Percentiles rank a stretch among this genome's conserved stretches.
Evolutionary conservation across 805 yeast species (phyloP).

Genomic region (Nakazawaea ernobii): DNA sequence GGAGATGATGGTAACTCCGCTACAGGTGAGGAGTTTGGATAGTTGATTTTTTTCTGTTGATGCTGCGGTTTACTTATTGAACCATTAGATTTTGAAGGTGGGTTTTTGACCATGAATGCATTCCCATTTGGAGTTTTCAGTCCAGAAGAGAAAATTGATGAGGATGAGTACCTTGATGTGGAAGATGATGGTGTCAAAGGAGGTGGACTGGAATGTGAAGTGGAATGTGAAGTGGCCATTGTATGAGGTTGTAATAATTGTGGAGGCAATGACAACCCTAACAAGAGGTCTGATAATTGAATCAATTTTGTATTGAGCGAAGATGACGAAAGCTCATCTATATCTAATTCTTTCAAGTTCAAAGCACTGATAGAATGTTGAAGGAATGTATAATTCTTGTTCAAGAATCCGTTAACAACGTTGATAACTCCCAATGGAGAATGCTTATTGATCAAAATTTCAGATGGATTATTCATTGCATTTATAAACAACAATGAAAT

Average conservation of each 20-base stretch:
- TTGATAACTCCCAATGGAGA: conserved; percentile 48
- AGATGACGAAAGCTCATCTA: conserved; percentile 1
- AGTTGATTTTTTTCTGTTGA: conserved; percentile 1
- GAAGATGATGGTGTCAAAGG: conserved; percentile 16
- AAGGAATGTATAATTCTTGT: conserved; percentile 10
- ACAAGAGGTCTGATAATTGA: conserved; percentile 11
- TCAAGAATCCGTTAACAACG: conserved; percentile 29
- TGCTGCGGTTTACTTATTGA: not conserved
- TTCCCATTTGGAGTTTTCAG: conserved; percentile 7
- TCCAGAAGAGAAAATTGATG: conserved; percentile 7
- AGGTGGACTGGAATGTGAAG: conserved; percentile 9
- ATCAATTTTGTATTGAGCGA: conserved; percentile 2
- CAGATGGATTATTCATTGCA: conserved; percentile 41
- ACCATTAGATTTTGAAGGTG: not conserved
- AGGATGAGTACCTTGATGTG: conserved; percentile 9
- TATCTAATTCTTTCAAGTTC: conserved; percentile 12
- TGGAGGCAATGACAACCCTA: conserved; percentile 6
- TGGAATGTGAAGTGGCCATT: conserved; percentile 1
- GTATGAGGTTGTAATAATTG: not conserved
- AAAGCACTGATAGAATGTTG: conserved; percentile 16
- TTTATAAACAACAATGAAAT: conserved; percentile 37
- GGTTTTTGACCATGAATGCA: not conserved
- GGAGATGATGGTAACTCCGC: conserved; percentile 5
- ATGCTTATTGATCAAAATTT: conserved; percentile 46
- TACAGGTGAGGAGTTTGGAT: conserved; percentile 12